phyloP scores from a whole-genome alignment of 495 filamentous ascomycete genomes.

The Patellaria atrata region DNA sequence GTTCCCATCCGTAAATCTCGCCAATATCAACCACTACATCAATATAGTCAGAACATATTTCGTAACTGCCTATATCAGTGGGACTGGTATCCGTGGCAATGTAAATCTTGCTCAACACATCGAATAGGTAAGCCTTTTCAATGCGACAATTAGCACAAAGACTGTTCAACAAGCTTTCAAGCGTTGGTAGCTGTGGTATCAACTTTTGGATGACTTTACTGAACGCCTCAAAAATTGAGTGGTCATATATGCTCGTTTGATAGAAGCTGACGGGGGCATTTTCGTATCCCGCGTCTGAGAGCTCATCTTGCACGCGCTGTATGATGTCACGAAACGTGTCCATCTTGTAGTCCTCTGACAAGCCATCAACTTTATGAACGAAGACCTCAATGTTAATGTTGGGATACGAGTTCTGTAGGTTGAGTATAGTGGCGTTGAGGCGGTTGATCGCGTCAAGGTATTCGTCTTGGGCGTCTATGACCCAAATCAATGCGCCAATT shows the following conservation, averaged over 20 bases:
- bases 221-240: constrained; percentile 95
- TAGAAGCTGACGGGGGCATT: constrained; percentile 88
- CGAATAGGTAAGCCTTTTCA: constrained; percentile 94
- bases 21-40: constrained; percentile 94
- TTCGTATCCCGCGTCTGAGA: constrained; percentile 79
- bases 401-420: constrained; percentile 73
- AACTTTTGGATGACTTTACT: constrained; percentile 96
- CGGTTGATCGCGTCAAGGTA: constrained; percentile 78
- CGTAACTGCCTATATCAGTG: constrained; percentile 83
- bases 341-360: constrained; percentile 85
- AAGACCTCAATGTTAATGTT: constrained; percentile 94
- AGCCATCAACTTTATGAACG: constrained; percentile 92
- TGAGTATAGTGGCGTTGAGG: constrained; percentile 75
- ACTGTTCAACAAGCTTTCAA: constrained; percentile 83
- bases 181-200: constrained; percentile 78
- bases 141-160: constrained; percentile 80
- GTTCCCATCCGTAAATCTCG: constrained; percentile 78
- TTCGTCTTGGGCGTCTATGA: constrained; percentile 95
- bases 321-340: constrained; percentile 91
- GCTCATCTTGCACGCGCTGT: constrained; percentile 92
- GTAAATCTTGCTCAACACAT: constrained; percentile 94
- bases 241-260: constrained; percentile 92
- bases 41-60: constrained; percentile 95
- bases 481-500: constrained; percentile 90
- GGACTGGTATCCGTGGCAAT: constrained; percentile 90